Conservation (phyloP, 139 green algal species). For the Deuterostichococcus epilithicus region DNA sequence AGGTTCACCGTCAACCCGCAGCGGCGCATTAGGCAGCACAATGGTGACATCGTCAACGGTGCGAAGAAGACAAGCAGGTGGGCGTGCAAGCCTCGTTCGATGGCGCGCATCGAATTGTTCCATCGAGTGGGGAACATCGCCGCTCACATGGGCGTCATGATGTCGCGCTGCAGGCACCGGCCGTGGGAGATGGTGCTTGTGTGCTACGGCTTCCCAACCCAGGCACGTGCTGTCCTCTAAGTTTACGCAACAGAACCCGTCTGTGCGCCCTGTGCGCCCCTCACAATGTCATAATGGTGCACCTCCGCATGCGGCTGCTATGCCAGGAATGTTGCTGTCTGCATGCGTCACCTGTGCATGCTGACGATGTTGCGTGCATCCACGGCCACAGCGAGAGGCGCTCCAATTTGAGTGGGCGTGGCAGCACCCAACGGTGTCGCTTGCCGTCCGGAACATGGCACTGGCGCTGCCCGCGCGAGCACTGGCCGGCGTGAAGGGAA, state of each 20-base stretch:
- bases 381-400: constrained; percentile 69
- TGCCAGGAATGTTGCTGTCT: too few relatives aligned
- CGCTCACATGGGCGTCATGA: neutral
- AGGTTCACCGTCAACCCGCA: constrained; percentile 89
- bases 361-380: too few relatives aligned
- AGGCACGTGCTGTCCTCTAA: constrained; percentile 37
- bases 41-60: constrained; percentile 76
- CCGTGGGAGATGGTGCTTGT: constrained; percentile 95
- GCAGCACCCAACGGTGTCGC: constrained; percentile 79
- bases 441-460: constrained; percentile 41
- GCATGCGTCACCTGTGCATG: too few relatives aligned
- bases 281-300: neutral
- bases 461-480: constrained; percentile 28
- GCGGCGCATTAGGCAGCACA: constrained; percentile 87
- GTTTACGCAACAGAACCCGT: neutral
- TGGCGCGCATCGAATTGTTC: neutral
- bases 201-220: constrained; percentile 80
- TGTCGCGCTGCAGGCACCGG: constrained; percentile 38
- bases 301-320: neutral
- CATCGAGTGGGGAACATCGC: neutral
- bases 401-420: constrained; percentile 98
- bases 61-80: constrained; percentile 72
- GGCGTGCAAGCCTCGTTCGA: neutral
- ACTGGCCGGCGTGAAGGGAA: constrained; percentile 56
- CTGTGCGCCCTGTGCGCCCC: neutral